phyloP scores from a whole-genome alignment of 2,329 filamentous ascomycete species.

The Cordyceps tenuipes region DNA sequence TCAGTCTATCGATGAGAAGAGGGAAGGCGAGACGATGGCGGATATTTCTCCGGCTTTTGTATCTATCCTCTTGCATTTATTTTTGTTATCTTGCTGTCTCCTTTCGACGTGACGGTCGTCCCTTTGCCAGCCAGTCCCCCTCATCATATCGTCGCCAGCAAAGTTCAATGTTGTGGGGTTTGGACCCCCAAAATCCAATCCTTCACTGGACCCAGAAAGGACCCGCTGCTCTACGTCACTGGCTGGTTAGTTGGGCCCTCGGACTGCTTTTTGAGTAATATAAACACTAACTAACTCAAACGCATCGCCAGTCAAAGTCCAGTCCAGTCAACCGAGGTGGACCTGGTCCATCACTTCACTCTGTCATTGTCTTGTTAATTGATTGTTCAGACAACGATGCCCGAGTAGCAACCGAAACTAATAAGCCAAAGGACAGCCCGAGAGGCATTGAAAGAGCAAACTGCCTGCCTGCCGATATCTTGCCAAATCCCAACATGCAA shows the following conservation, averaged over 20 bases:
- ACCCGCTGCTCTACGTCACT: not conserved
- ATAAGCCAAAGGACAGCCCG: too few species aligned
- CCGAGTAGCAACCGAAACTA: too few species aligned
- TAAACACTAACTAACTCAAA: too few species aligned
- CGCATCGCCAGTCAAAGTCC: too few species aligned
- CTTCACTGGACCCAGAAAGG: not conserved
- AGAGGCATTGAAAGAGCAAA: too few species aligned
- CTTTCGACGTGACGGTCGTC: not conserved
- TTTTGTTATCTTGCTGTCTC: not conserved
- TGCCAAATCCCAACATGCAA: too few species aligned
- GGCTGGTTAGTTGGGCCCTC: not conserved
- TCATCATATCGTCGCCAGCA: not conserved
- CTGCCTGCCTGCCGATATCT: too few species aligned
- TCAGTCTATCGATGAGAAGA: too few species aligned
- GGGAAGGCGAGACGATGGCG: too few species aligned
- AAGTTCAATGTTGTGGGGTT: not conserved
- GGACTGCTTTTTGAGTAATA: not conserved
- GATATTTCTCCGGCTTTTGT: not conserved
- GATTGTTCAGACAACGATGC: too few species aligned
- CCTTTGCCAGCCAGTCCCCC: not conserved
- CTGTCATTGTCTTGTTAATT: not conserved
- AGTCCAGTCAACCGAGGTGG: not conserved
- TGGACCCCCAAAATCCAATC: not conserved
- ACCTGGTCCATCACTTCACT: not conserved
- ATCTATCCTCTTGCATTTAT: not conserved